A percentile compares a stretch with the other conserved stretches of the same genome.
These are phyloP conservation scores for Chrysanthemum seticuspe DNA, from an alignment of 129 eudicot species.

Conservation along the genomic window DNA sequence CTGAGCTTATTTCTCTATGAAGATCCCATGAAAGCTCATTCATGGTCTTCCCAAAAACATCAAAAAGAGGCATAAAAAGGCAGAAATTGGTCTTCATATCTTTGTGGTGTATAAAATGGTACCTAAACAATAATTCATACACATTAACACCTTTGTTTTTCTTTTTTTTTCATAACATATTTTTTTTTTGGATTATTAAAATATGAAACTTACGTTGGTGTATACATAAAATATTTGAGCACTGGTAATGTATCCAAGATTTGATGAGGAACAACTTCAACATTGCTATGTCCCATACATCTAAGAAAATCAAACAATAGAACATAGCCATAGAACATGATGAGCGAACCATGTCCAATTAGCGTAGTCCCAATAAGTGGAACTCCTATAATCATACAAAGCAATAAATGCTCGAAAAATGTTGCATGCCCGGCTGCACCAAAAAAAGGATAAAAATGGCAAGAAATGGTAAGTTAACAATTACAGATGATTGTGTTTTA, in stretches of 20 bases:
- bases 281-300: slow-evolving; percentile 74
- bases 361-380: slow-evolving; percentile 62
- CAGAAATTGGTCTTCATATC: slow-evolving; percentile 73
- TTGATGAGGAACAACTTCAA: slow-evolving; percentile 55
- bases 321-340: slow-evolving; percentile 53
- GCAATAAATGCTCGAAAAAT: slow-evolving; percentile 68
- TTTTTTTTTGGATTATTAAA: not conserved
- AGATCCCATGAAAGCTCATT: slow-evolving; percentile 59
- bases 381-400: slow-evolving; percentile 59
- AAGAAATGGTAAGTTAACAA: not conserved
- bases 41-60: slow-evolving; percentile 59
- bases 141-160: not conserved
- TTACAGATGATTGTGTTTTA: not conserved
- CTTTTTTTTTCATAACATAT: too few species aligned
- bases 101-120: slow-evolving; percentile 64
- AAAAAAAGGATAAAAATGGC: slow-evolving; percentile 16
- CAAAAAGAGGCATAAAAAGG: slow-evolving; percentile 79
- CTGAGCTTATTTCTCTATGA: slow-evolving; percentile 50
- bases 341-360: slow-evolving; percentile 64
- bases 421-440: slow-evolving; percentile 76
- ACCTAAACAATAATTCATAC: slow-evolving; percentile 36
- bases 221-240: slow-evolving; percentile 51
- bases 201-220: slow-evolving; percentile 56
- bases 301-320: slow-evolving; percentile 70
- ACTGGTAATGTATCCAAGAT: slow-evolving; percentile 44